These are phyloP conservation scores for Eutypella sp. DNA, from an alignment of 2,329 filamentous ascomycete species.

Conservation along the genomic window DNA sequence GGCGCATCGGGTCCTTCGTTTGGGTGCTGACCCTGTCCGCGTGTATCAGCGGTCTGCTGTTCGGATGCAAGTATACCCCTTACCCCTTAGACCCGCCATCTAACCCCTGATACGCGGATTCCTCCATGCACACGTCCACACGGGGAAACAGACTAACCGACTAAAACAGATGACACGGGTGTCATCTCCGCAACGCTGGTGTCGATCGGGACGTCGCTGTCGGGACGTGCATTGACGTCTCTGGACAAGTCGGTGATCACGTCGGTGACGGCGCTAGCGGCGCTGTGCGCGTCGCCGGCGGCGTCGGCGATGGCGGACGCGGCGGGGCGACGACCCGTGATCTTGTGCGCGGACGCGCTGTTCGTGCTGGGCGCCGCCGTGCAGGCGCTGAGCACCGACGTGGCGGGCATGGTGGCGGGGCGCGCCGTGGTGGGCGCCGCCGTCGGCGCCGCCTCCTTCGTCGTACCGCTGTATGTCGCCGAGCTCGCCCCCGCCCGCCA, in stretches of 20 bases:
- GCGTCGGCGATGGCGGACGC: conserved; percentile 60
- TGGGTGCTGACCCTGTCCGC: conserved; percentile 60
- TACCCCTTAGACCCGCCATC: conserved; percentile 4
- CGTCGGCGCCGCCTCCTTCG: conserved; percentile 73
- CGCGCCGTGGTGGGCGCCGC: conserved; percentile 66
- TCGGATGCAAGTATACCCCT: conserved; percentile 52
- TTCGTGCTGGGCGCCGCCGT: conserved; percentile 64
- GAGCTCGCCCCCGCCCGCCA: conserved; percentile 75
- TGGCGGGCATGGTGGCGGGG: conserved; percentile 62
- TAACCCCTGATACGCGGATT: background rate
- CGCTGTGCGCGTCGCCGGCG: conserved; percentile 58
- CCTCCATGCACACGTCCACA: background rate
- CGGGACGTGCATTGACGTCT: conserved; percentile 50
- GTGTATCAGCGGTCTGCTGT: conserved; percentile 62
- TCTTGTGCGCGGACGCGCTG: conserved; percentile 59
- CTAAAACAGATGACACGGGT: conserved; percentile 54
- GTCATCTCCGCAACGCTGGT: conserved; percentile 66
- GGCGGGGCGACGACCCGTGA: conserved; percentile 57
- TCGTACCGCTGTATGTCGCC: conserved; percentile 82
- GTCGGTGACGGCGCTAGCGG: conserved; percentile 62
- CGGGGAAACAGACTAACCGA: conserved; percentile 3
- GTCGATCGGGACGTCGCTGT: conserved; percentile 56
- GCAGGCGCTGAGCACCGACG: conserved; percentile 55
- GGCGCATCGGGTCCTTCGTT: conserved; percentile 43
- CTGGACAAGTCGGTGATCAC: conserved; percentile 68